These are phyloP conservation scores for Stereum hirsutum DNA, from an alignment of 1,284 basidiomycete genomes.

Conservation along the genomic window DNA sequence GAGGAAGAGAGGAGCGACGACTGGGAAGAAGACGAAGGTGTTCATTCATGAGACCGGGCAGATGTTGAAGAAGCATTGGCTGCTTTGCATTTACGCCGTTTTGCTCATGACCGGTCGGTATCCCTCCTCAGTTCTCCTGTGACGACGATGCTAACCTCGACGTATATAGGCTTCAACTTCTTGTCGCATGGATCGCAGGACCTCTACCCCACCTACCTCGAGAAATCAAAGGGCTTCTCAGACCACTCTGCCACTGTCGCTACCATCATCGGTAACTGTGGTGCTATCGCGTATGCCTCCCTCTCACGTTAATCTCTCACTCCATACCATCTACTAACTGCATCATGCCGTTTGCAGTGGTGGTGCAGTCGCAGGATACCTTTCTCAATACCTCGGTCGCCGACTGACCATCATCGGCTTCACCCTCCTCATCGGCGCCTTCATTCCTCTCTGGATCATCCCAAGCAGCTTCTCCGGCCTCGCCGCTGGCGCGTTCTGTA, in stretches of 20 bases:
- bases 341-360: slow-evolving; percentile 36
- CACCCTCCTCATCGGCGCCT: slow-evolving; percentile 48
- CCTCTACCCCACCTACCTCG: slow-evolving; percentile 75
- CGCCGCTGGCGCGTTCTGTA: slow-evolving; percentile 74
- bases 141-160: not conserved
- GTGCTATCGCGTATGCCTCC: slow-evolving; percentile 34
- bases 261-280: slow-evolving; percentile 84
- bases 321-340: slow-evolving; percentile 9
- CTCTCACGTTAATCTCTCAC: slow-evolving; percentile 6
- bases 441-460: slow-evolving; percentile 84
- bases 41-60: slow-evolving; percentile 66
- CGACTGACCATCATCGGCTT: slow-evolving; percentile 75
- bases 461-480: slow-evolving; percentile 60
- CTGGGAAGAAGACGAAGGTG: slow-evolving; percentile 49
- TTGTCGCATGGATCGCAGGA: slow-evolving; percentile 79
- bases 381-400: slow-evolving; percentile 83
- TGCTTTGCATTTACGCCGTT: slow-evolving; percentile 78
- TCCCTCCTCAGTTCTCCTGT: not conserved
- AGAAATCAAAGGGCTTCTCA: slow-evolving; percentile 48
- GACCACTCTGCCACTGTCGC: slow-evolving; percentile 65
- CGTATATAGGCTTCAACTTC: slow-evolving; percentile 77
- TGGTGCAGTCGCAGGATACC: slow-evolving; percentile 68
- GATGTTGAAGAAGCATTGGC: slow-evolving; percentile 85
- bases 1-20: slow-evolving; percentile 28
- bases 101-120: slow-evolving; percentile 67